Evolutionary conservation across 148 eudicot species (phyloP).

Genomic region (Polygonum aviculare): DNA sequence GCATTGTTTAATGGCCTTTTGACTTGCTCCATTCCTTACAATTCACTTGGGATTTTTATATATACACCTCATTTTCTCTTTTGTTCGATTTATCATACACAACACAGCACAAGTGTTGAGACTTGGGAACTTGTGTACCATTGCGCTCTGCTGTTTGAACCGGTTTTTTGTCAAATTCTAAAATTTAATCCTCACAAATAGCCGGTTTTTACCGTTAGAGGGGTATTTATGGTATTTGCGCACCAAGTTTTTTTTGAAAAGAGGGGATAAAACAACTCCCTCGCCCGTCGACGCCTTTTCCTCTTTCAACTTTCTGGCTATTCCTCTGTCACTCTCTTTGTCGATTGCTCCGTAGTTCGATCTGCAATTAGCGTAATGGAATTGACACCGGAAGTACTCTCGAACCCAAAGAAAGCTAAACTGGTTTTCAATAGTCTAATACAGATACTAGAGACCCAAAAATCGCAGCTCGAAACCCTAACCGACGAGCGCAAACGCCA

Average conservation of each 20-base stretch:
- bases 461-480: slow-evolving; percentile 28
- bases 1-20: too few relatives aligned
- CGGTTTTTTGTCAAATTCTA: too few relatives aligned
- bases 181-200: background rate
- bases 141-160: too few relatives aligned
- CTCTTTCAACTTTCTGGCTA: background rate
- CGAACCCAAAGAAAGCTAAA: slow-evolving; percentile 37
- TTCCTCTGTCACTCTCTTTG: background rate
- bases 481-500: slow-evolving; percentile 24
- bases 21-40: too few relatives aligned
- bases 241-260: background rate
- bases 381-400: slow-evolving; percentile 9
- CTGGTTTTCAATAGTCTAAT: slow-evolving; percentile 29
- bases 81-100: too few relatives aligned
- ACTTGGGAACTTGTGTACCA: too few relatives aligned
- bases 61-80: too few relatives aligned
- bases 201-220: background rate
- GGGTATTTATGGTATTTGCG: slow-evolving; percentile 8
- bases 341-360: slow-evolving; percentile 4
- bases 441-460: slow-evolving; percentile 22
- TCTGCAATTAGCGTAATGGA: slow-evolving; percentile 22
- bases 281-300: background rate
- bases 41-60: too few relatives aligned
- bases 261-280: too few relatives aligned
- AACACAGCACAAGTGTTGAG: too few relatives aligned